Base-by-base conservation (phyloP, 805 yeast genomes). In the Candida mattraensis region DNA sequence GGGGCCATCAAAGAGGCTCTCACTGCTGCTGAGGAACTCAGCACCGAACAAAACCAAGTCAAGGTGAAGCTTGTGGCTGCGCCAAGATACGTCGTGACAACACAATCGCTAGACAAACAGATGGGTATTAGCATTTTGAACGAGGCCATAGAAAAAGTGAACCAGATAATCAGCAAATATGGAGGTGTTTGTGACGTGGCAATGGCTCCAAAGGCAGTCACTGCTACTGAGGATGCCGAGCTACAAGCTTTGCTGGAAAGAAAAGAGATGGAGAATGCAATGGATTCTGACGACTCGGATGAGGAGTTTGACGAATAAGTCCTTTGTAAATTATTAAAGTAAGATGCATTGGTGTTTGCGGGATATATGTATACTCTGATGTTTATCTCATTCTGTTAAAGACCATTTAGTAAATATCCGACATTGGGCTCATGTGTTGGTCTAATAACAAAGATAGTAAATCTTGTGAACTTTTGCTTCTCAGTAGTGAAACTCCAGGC, bases 151-250 rank as follows among this genome's bases (percentile, higher is more conserved):
- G 83, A 75, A 48, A 79, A 74, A 51, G 84, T 93, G 46, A 73
- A 76, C 42, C 77, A 75, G 52, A 71, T 80, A 32, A 88, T 93
- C 54, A 74, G 74, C 42, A 69, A 73, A 14, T 73, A 77, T 37
- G 95, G 87, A 35, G 99, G 99, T 58, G 76, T 78, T 40, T 83
- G 95, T 63, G 87, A 85, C 50, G 83, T 91, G 47, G 88, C 94
- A 36, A 91, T 91, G 97, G 91, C 95, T 54, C 98, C 99, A 59
- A 91, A 89, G 78, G 97, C 98, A 27, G 98, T 93, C 50, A 88
- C 97, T 39, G 98, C 96, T 43, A 86, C 93, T 42, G 99, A 93
- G 63, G 99, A 93, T 64, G 98, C 96, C 42, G 97, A 89, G 68
- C 78, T 93, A 58, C 95, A 88, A 66, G 96, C 95, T 43, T 76